Conservation (phyloP, 169 alveolate genomes). For the Plasmodium inui region DNA sequence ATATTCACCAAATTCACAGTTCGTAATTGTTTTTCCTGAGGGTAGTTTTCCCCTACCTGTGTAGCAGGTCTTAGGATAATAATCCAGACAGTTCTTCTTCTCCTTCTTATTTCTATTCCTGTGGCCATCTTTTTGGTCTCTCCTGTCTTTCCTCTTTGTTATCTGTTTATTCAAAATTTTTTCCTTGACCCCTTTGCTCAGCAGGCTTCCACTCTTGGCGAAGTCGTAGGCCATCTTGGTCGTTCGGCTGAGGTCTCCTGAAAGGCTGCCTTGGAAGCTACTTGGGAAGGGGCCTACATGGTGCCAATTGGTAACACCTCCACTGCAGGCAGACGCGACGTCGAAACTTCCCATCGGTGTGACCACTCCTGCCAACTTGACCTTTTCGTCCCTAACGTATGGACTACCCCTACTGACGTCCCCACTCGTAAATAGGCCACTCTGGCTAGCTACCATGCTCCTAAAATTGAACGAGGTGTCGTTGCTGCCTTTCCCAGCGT, state of each 20-base stretch:
- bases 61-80: neutral
- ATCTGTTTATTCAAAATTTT: neutral
- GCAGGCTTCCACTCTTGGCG: neutral
- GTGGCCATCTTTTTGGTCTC: neutral
- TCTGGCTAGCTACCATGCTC: neutral
- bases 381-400: neutral
- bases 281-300: neutral
- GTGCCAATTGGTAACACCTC: neutral
- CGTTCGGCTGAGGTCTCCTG: neutral
- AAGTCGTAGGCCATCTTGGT: neutral
- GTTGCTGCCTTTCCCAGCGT: neutral
- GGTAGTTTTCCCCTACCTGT: neutral
- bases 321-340: neutral
- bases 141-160: conserved; percentile 1
- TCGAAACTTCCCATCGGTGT: neutral
- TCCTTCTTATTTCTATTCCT: neutral
- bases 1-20: neutral
- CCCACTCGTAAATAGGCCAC: neutral
- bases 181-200: neutral
- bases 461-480: neutral
- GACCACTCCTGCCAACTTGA: neutral
- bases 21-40: neutral
- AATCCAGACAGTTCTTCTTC: neutral
- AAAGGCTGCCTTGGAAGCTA: neutral
- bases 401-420: neutral